Conservation (phyloP, 352 stramenopile genomes). For the Pythium brassicae region DNA sequence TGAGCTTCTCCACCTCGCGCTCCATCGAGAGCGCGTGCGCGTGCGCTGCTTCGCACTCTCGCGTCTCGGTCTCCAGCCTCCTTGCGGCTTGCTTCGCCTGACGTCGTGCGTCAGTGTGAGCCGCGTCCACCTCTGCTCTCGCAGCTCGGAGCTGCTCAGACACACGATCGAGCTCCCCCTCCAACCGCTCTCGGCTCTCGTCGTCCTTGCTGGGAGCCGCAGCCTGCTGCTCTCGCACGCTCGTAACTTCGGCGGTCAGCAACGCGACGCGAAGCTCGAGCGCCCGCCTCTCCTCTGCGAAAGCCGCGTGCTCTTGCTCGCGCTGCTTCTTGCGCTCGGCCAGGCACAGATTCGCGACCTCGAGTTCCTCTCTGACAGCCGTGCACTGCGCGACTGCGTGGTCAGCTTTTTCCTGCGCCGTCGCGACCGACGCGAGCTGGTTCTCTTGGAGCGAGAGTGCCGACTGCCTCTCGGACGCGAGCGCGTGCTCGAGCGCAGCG, state of each 20-base stretch:
- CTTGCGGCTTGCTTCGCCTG: neutral
- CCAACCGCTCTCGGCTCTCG: neutral
- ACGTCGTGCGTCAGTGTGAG: neutral
- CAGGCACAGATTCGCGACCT: constrained; percentile 69
- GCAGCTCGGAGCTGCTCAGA: constrained; percentile 3
- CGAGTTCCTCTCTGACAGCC: constrained; percentile 44
- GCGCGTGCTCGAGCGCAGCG: constrained; percentile 42
- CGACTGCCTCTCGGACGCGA: constrained; percentile 41
- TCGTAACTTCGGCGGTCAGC: constrained; percentile 7
- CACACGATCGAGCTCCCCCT: neutral
- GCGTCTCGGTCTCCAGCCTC: neutral
- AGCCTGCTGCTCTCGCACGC: constrained; percentile 1
- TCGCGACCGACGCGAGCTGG: constrained; percentile 24
- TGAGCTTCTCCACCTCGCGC: constrained; percentile 4
- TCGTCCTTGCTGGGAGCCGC: neutral
- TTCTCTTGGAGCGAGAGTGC: constrained; percentile 32
- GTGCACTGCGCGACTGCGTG: constrained; percentile 38
- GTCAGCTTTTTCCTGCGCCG: constrained; percentile 36
- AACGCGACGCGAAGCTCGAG: constrained; percentile 17
- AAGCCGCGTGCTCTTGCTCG: constrained; percentile 28
- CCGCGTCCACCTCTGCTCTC: neutral
- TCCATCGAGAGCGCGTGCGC: neutral
- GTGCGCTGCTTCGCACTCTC: neutral
- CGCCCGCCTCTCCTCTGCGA: constrained; percentile 20
- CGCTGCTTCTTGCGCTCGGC: constrained; percentile 64